Conservation (phyloP, 306 rosid species). For the Glycine latifolia region DNA sequence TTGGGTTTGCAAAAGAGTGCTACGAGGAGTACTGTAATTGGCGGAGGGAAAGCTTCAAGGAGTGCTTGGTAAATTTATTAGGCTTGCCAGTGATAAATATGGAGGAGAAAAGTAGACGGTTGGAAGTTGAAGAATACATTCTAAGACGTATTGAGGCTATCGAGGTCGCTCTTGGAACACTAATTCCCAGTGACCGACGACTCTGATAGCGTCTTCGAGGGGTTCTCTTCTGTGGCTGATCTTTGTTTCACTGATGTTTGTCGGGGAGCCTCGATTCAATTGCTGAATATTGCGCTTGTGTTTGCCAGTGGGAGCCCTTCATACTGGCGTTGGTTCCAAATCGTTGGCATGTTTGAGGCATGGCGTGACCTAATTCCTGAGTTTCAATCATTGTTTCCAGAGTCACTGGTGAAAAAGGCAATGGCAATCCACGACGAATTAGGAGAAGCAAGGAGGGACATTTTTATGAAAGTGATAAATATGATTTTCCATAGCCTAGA, state of each 20-base stretch:
- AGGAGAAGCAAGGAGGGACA: neutral
- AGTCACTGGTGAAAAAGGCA: slow-evolving; percentile 32
- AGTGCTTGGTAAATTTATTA: too few species aligned
- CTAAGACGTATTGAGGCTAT: too few species aligned
- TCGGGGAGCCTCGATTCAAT: slow-evolving; percentile 60
- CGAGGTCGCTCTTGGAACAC: too few species aligned
- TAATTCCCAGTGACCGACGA: too few species aligned
- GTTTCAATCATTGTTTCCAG: slow-evolving; percentile 58
- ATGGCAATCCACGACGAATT: neutral
- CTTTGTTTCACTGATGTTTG: slow-evolving; percentile 79
- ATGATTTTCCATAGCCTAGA: slow-evolving; percentile 19
- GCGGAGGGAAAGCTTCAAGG: too few species aligned
- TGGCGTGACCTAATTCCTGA: slow-evolving; percentile 58
- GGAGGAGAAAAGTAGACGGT: too few species aligned
- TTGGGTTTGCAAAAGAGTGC: too few species aligned
- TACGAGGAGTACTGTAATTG: too few species aligned
- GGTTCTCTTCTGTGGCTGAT: slow-evolving; percentile 64
- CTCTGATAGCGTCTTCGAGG: slow-evolving; percentile 3
- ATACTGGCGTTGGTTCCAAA: slow-evolving; percentile 57
- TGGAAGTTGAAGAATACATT: too few species aligned
- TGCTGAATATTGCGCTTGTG: slow-evolving; percentile 67
- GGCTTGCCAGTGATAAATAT: too few species aligned
- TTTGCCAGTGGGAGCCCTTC: slow-evolving; percentile 62
- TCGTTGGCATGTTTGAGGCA: slow-evolving; percentile 60
- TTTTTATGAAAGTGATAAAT: slow-evolving; percentile 43